Percentiles rank a stretch among this genome's conserved stretches.
Evolutionary conservation across 495 filamentous ascomycete genomes (phyloP).

Genomic region (Penicillium salamii): DNA sequence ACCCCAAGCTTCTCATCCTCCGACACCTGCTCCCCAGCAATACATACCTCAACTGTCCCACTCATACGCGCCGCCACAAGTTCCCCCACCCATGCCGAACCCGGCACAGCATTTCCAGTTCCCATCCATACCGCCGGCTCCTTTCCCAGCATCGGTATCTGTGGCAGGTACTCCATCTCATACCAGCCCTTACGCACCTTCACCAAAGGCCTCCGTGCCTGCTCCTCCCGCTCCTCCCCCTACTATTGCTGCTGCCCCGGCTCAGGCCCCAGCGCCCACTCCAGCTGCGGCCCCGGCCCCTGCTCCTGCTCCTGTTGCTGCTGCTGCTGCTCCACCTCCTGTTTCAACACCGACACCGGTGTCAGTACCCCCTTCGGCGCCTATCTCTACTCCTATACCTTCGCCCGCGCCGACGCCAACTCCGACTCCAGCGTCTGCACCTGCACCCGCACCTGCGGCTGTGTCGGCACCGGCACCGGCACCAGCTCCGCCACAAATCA

Average conservation of each 20-base stretch:
- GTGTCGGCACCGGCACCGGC: constrained; percentile 15
- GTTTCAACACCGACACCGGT: constrained; percentile 16
- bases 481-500: constrained; percentile 9
- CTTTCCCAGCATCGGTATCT: constrained; percentile 24
- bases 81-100: constrained; percentile 31
- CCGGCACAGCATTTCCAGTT: constrained; percentile 44
- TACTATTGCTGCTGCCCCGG: constrained; percentile 12
- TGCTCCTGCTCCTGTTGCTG: constrained; percentile 15
- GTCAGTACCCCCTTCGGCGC: constrained; percentile 11
- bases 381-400: not conserved
- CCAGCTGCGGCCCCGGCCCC: constrained; percentile 20
- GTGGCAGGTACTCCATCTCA: constrained; percentile 18
- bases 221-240: constrained; percentile 9
- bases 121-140: constrained; percentile 36
- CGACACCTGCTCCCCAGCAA: constrained; percentile 37
- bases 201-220: constrained; percentile 9
- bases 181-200: constrained; percentile 21
- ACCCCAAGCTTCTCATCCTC: constrained; percentile 34
- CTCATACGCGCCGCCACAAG: constrained; percentile 32
- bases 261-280: constrained; percentile 14
- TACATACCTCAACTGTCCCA: constrained; percentile 42
- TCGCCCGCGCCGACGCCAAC: constrained; percentile 8
- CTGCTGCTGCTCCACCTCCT: constrained; percentile 16
- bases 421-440: constrained; percentile 6
- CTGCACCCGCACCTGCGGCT: not conserved